Conservation (phyloP, 495 filamentous ascomycete species). For the Immersiella caudata region DNA sequence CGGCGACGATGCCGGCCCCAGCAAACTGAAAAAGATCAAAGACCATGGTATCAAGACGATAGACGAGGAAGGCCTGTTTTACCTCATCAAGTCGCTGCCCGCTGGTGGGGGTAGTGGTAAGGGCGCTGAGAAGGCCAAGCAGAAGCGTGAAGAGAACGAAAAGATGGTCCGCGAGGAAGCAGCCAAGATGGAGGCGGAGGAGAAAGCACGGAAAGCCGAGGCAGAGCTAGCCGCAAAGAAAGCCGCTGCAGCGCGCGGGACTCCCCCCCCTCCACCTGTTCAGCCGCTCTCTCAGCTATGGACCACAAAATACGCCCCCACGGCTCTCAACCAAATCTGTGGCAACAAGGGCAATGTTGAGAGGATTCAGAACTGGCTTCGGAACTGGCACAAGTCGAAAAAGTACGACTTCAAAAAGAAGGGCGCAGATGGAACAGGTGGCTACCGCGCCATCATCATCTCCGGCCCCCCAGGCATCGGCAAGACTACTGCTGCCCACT, state of each 20-base stretch:
- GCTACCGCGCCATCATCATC: constrained; percentile 83
- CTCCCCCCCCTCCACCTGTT: constrained; percentile 39
- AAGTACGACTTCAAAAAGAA: constrained; percentile 74
- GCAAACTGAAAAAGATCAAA: constrained; percentile 86
- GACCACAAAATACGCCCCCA: constrained; percentile 96
- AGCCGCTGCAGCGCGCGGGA: constrained; percentile 47
- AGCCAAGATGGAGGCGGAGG: constrained; percentile 75
- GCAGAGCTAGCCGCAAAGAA: constrained; percentile 51
- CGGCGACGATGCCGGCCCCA: constrained; percentile 87
- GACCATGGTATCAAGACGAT: constrained; percentile 82
- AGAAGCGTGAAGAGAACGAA: constrained; percentile 80
- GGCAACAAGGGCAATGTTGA: constrained; percentile 93
- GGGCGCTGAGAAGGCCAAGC: constrained; percentile 79
- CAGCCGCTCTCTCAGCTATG: constrained; percentile 72
- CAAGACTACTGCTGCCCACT: constrained; percentile 95
- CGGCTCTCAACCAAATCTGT: constrained; percentile 81
- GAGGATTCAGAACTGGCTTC: constrained; percentile 84
- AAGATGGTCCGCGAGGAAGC: constrained; percentile 76
- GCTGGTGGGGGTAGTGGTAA: constrained; percentile 83
- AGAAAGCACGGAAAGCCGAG: constrained; percentile 56
- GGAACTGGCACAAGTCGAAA: constrained; percentile 73
- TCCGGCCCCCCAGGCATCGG: constrained; percentile 95
- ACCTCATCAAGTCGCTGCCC: constrained; percentile 80
- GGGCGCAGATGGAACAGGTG: constrained; percentile 80
- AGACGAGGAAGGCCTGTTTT: constrained; percentile 87